A percentile compares a stretch with the other conserved stretches of the same genome.
phyloP scores from a whole-genome alignment of 2,329 filamentous ascomycete genomes.

The Parascedosporium putredinis region DNA sequence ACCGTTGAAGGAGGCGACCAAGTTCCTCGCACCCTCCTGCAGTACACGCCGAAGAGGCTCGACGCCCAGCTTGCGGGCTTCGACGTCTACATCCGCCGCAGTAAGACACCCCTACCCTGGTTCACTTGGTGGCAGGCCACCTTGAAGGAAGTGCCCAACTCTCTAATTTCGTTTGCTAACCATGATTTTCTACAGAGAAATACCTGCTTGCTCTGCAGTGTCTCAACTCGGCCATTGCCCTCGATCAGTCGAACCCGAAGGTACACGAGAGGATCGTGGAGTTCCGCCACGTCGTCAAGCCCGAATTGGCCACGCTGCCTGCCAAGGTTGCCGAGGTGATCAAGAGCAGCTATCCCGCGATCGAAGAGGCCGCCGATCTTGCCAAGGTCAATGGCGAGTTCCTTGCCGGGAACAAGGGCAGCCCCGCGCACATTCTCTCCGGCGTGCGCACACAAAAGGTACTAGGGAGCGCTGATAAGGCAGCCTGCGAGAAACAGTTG shows the following conservation, averaged over 20 bases:
- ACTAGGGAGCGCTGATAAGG: slow-evolving; percentile 43
- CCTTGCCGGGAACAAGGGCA: slow-evolving; percentile 49
- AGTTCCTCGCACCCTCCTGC: slow-evolving; percentile 75
- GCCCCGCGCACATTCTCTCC: slow-evolving; percentile 51
- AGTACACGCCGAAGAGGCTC: slow-evolving; percentile 70
- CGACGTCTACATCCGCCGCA: slow-evolving; percentile 75
- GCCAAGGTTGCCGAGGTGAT: slow-evolving; percentile 59
- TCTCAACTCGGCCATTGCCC: slow-evolving; percentile 59
- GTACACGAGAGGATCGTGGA: slow-evolving; percentile 66
- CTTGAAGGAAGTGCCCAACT: too few species aligned
- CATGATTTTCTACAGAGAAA: slow-evolving; percentile 49
- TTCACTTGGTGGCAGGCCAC: too few species aligned
- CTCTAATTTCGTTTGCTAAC: not conserved
- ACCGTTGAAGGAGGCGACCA: slow-evolving; percentile 77
- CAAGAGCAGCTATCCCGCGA: slow-evolving; percentile 46
- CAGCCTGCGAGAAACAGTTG: slow-evolving; percentile 52
- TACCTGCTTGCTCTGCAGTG: slow-evolving; percentile 80
- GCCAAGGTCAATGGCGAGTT: slow-evolving; percentile 58
- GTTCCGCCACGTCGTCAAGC: slow-evolving; percentile 54
- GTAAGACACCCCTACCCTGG: slow-evolving; percentile 33
- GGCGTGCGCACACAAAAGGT: slow-evolving; percentile 49
- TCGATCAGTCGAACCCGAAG: slow-evolving; percentile 59
- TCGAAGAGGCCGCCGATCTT: slow-evolving; percentile 41
- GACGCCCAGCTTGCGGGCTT: slow-evolving; percentile 79
- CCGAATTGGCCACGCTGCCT: slow-evolving; percentile 47